Evolutionary conservation across 192 early-diverging fungal species (phyloP).

Genomic region (Linnemannia elongata): DNA sequence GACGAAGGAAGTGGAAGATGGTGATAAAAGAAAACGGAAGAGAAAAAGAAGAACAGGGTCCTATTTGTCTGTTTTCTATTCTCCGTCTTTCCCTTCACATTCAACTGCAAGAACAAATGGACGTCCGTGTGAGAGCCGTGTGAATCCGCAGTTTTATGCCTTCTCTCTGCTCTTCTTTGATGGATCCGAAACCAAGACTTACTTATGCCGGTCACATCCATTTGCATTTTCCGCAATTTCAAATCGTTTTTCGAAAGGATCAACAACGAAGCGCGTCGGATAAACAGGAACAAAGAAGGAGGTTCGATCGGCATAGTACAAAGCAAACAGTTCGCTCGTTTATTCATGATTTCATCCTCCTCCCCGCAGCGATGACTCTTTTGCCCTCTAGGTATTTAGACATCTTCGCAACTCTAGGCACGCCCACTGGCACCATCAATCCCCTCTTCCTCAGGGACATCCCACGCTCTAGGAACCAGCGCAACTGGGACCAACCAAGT

Average conservation of each 20-base stretch:
- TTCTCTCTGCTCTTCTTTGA: background rate
- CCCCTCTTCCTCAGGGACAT: conserved; percentile 24
- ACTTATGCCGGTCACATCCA: too few relatives aligned
- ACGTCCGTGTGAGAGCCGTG: background rate
- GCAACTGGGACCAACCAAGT: conserved; percentile 62
- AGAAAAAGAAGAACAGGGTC: background rate
- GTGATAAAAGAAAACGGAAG: background rate
- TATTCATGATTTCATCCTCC: background rate
- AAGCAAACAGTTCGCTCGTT: too few relatives aligned
- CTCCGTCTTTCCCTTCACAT: background rate
- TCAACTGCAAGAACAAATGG: background rate
- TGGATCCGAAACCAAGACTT: too few relatives aligned
- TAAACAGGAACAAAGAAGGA: too few relatives aligned
- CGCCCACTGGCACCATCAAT: background rate
- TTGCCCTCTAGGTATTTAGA: background rate
- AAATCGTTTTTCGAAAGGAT: too few relatives aligned
- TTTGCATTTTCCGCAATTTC: too few relatives aligned
- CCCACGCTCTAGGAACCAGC: conserved; percentile 58
- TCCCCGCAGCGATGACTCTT: background rate
- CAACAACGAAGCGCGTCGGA: too few relatives aligned
- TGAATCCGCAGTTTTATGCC: conserved; percentile 6
- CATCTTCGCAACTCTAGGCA: background rate
- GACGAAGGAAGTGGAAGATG: background rate
- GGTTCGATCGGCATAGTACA: too few relatives aligned
- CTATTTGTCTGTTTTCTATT: background rate